phyloP scores from a whole-genome alignment of 2,329 filamentous ascomycete species.

The Botrytis sinoallii region DNA sequence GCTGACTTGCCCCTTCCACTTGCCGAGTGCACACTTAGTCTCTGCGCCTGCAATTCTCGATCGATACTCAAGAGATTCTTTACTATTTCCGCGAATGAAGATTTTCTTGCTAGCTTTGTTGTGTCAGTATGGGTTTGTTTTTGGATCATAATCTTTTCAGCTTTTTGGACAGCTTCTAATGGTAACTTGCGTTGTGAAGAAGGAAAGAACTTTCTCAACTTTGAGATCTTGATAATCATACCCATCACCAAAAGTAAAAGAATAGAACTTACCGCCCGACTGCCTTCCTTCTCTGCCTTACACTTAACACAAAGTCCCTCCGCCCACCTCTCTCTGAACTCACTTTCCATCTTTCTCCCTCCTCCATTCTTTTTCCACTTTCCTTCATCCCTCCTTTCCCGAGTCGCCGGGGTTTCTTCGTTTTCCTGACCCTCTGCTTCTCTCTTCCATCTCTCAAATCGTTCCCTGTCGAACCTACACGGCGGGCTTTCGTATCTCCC shows the following conservation, averaged over 20 bases:
- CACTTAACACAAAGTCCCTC: neutral
- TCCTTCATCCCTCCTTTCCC: neutral
- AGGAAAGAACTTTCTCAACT: neutral
- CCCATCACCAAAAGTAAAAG: neutral
- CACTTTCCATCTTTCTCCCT: neutral
- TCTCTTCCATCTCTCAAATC: neutral
- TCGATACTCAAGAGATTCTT: constrained; percentile 1
- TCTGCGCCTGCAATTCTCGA: neutral
- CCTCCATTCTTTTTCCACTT: neutral
- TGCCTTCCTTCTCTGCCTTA: neutral
- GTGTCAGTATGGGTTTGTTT: neutral
- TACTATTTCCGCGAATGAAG: neutral
- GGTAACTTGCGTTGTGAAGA: neutral
- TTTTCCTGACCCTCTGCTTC: neutral
- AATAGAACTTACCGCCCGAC: neutral
- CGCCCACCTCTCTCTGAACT: neutral
- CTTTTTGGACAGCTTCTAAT: neutral
- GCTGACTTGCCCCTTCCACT: neutral
- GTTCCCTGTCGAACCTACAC: neutral
- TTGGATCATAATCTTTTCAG: neutral
- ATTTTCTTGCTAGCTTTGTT: neutral
- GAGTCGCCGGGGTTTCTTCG: too few species aligned
- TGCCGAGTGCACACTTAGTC: neutral
- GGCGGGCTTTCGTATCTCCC: neutral
- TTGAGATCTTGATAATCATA: neutral